Base-by-base conservation (phyloP, 805 yeast species). In the Ogataea polymorpha region DNA sequence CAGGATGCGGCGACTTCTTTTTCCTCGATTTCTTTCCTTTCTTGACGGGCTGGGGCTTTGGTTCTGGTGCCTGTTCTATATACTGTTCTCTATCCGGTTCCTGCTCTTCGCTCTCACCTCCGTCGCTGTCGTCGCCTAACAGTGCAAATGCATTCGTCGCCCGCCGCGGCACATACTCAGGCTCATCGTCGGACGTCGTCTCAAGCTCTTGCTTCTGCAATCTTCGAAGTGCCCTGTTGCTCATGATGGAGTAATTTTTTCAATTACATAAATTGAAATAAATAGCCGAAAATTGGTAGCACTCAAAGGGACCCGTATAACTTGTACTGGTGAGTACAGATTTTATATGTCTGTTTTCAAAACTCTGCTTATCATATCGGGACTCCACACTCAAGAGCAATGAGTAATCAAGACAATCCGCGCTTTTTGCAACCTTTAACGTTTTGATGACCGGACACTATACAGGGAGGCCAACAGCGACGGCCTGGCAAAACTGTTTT, bases 141-240 rank as follows among this genome's bases (percentile, higher is more conserved):
- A 72, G 56, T 2, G 73, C 73, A 62, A 75, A 75, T 1, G 75
- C 76, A 56, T 75, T 72, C 49, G 56, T 56, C 25, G 55, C 37
- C 37, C 50, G 39, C 14, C 34, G 36, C 27, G 32, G 18, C n/a
- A 32, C 30, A 24, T 9, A 12, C 5, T 21, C 44, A 6, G 29
- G 34, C 23, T 42, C 37, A 13, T 42, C 46, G 14, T 23, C 39
- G 18, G 32, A 42, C 13, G 30, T 28, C 15, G 45, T 62, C 14
- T 42, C 50, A 18, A 31, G 36, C 8, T 34, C 46, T 11, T 18
- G 16, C 15, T 20, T 35, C 32, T 40, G 43, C 14, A 40, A 16
- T 35, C 39, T 18, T 15, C 68, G 66, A 31, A 74, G 56, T 5
- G 74, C 75, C 48, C 79, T 63, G 4, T 73, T 67, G 56, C 78